These are phyloP conservation scores for Nannochloropsis gaditana DNA, from an alignment of 108 stramenopile species.

Conservation along the genomic window DNA sequence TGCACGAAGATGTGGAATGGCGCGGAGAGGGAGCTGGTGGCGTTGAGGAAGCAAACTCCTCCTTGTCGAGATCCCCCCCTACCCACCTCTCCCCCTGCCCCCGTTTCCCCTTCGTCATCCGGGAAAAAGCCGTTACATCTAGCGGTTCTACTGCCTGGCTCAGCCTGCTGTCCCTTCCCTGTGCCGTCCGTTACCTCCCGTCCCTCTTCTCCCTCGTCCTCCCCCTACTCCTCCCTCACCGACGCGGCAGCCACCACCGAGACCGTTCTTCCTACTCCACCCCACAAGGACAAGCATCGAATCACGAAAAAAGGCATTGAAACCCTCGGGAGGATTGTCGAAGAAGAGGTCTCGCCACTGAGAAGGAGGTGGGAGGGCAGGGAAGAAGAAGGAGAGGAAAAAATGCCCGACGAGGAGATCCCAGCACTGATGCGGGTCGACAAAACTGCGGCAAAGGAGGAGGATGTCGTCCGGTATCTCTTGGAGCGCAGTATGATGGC, in stretches of 20 bases:
- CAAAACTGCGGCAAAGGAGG: too few species aligned
- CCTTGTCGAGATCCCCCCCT: background rate
- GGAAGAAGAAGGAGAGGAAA: background rate
- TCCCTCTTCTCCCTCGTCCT: background rate
- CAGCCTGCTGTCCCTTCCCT: too few species aligned
- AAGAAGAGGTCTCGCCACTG: too few species aligned
- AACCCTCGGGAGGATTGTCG: too few species aligned
- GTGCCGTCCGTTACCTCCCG: background rate
- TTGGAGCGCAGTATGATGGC: background rate
- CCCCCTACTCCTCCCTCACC: background rate
- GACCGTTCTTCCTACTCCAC: too few species aligned
- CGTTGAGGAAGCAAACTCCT: background rate
- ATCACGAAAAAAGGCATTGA: background rate
- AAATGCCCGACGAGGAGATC: too few species aligned
- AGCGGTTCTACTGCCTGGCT: too few species aligned
- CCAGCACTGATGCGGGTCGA: too few species aligned
- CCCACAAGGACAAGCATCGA: background rate
- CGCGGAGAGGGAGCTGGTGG: constrained; percentile 10
- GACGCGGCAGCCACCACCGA: too few species aligned
- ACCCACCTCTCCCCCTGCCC: background rate
- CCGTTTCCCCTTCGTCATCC: background rate
- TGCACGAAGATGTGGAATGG: background rate
- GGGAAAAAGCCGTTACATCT: background rate
- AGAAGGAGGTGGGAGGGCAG: too few species aligned
- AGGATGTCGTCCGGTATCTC: background rate